Conservation (phyloP, 2,329 filamentous ascomycete species). For the Fusarium pininemorale region DNA sequence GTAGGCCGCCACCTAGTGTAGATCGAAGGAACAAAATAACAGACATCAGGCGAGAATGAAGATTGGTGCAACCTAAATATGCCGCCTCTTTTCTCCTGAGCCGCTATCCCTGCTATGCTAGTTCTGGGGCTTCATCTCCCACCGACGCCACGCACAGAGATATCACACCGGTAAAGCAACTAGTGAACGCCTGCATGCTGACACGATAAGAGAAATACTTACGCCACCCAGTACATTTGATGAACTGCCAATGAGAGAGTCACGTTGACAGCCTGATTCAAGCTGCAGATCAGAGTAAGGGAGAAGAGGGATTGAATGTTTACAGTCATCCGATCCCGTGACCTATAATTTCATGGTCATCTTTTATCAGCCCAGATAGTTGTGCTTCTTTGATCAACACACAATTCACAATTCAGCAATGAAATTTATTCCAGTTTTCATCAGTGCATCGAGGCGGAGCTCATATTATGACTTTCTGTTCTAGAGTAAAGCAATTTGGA, state of each 20-base stretch:
- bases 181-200: background rate
- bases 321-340: background rate
- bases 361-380: background rate
- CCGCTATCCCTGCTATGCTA: background rate
- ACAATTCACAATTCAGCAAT: background rate
- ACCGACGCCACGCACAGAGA: background rate
- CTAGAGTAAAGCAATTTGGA: no score
- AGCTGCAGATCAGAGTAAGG: no score
- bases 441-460: background rate
- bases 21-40: rapidly evolving
- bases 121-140: rapidly evolving
- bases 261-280: background rate
- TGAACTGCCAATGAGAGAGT: background rate
- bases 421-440: background rate
- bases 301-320: background rate
- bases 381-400: rapidly evolving
- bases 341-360: background rate
- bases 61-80: rapidly evolving
- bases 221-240: rapidly evolving
- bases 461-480: background rate
- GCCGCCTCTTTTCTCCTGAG: background rate
- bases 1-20: no score
- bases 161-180: background rate
- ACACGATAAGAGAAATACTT: background rate
- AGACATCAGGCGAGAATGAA: rapidly evolving